Base-by-base conservation (phyloP, 805 yeast species). In the Ogataea ramenticola region DNA sequence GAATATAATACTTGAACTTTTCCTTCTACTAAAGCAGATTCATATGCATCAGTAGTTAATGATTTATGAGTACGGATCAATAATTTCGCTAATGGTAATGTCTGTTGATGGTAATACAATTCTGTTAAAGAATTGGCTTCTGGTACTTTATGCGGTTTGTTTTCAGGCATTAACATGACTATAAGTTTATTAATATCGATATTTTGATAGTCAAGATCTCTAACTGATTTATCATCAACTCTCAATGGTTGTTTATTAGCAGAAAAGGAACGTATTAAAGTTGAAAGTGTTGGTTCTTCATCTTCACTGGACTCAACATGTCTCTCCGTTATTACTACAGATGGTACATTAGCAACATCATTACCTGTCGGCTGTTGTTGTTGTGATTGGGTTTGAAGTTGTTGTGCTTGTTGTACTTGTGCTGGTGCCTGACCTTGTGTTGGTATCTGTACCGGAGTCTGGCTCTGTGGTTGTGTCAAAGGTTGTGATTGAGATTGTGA, bases 1-100 rank as follows among this genome's bases (percentile, higher is more conserved):
- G 95, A 84, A 54, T 88, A 85, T 17, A 88, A 79, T 11, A 89
- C 96, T 0, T 95, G 86, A 3, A 91, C 80, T 58, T 90, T 85
- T 3, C 96, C 96, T 58, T 93, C 99, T 14, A 87, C 75, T 30
- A 90, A 67, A 0, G 96, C 86, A 54, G 84, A 77, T 56, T 88
- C 95, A 64, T 79, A 93, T 45, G 86, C 79, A 42, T 87, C 91
- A 0, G 98, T 86, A 29, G 89, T 79, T 33, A 91, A 68, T 0
- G 86, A 82, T 57, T 93, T 93, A 56, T 90, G 96, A 4, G 96
- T 80, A 29, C 89, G 75, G 0, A 95, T 88, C 27, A 93, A 67
- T 19, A 91, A 68, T 52, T 85, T 87, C 7, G 86, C 80, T 39
- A 90, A 64, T 0, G 96, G 98, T 37, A 89, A 68, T 0, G 96